These are phyloP conservation scores for Symbiodinium natans DNA, from an alignment of 73 alveolate genomes.

Conservation along the genomic window DNA sequence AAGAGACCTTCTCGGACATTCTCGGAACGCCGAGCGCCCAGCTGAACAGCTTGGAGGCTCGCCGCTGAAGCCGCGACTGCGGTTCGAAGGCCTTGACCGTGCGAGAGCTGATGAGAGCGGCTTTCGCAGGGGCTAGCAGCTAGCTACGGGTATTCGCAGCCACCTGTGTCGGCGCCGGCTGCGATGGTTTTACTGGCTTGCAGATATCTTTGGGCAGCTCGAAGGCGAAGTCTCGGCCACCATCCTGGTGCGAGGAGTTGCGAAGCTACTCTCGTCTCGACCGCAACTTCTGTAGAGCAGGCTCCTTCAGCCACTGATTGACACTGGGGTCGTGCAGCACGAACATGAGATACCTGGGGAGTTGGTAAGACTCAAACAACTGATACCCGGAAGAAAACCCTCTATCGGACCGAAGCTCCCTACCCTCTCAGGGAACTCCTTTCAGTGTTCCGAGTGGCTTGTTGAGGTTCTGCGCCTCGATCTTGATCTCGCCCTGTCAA, in stretches of 20 bases:
- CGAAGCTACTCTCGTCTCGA: too few relatives aligned
- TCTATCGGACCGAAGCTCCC: not conserved
- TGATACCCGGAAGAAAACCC: not conserved
- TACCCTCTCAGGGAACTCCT: not conserved
- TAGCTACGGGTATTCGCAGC: too few relatives aligned
- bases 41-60: constrained; percentile 61
- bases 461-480: constrained; percentile 29
- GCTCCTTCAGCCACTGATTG: constrained; percentile 85
- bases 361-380: not conserved
- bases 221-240: constrained; percentile 69
- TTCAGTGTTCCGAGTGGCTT: constrained; percentile 18
- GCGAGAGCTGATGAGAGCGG: not conserved
- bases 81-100: constrained; percentile 41
- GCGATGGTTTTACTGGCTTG: not conserved
- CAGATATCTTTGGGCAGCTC: constrained; percentile 51
- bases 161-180: not conserved
- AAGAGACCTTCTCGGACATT: too few relatives aligned
- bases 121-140: not conserved
- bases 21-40: not conserved
- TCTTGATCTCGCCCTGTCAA: constrained; percentile 35
- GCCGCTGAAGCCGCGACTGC: constrained; percentile 2
- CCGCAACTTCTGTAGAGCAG: too few relatives aligned
- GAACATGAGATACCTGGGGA: constrained; percentile 55
- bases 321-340: constrained; percentile 71
- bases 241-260: constrained; percentile 31